Percentiles rank a stretch among this genome's conserved stretches.
phyloP scores from a whole-genome alignment of 371 early-diverging fungal genomes.

The Coemansia linderi region DNA sequence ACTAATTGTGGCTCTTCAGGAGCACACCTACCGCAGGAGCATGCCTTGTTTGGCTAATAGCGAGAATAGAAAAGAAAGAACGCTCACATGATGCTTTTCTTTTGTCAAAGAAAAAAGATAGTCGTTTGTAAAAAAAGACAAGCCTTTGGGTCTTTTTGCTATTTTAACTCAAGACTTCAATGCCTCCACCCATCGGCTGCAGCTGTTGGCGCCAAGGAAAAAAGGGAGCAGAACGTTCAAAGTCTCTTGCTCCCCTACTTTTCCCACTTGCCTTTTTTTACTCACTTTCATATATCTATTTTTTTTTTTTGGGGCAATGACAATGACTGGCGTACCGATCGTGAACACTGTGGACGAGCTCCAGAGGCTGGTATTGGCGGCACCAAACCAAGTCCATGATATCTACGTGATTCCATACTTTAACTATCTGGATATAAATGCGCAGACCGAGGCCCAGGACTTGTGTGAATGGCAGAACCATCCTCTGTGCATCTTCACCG shows the following conservation, averaged over 20 bases:
- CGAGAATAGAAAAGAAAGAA: no score
- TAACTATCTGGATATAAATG: background rate
- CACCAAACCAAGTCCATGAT: background rate
- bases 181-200: background rate
- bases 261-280: background rate
- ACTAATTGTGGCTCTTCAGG: no score
- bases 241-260: background rate
- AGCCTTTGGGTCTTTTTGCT: no score
- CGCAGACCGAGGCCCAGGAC: background rate
- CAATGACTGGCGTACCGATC: background rate
- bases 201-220: background rate
- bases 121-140: no score
- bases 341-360: background rate
- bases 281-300: no score
- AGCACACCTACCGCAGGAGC: no score
- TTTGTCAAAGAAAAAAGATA: no score
- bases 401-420: background rate
- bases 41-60: no score
- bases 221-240: background rate
- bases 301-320: background rate
- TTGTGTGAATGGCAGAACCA: background rate
- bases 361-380: background rate
- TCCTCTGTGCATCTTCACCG: background rate
- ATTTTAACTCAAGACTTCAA: background rate
- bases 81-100: no score